Evolutionary conservation across 257 asterid genomes (phyloP), one percentile per base, ranked within the genome.

Genomic region (Leptodermis oblonga): DNA sequence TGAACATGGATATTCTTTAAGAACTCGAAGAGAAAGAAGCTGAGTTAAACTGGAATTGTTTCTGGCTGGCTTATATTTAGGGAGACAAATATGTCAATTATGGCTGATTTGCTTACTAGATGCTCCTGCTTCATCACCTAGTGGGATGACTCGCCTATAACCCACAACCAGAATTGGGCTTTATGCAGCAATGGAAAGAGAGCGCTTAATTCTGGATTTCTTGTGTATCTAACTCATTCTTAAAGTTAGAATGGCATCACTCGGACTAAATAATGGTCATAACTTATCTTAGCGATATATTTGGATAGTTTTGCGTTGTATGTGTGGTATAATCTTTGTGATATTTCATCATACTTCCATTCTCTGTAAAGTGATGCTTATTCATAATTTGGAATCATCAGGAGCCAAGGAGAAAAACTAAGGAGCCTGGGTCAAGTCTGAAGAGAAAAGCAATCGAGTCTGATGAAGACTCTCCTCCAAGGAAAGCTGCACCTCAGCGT

Each of bases 401-500:
- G 97, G 96, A 83, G 79, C 92, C 89, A 28, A 87, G 80, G 84
- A 95, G 81, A 62, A 87, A 84, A 88, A 71, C 23, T 12, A 87
- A 81, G 86, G 87, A 73, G 69, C 74, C 87, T 7, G 79, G 88
- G 73, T 81, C 93, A 69, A 70, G 87, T 70, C 70, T 70, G 64
- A 93, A 88, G 81, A 81, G 96, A 74, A 90, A 90, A 84, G 88
- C 74, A 62, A 87, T 93, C 4, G 97, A 93, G 72, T 93, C 97
- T 2, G 99, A 93, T 48, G 97, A 87, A 75, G 99, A 89, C 67
- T 86, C 96, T 71, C 96, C 97, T 81, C 99, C 90, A 18, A 81
- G 87, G 83, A 90, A 93, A 83, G 52, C 62, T 41, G 67, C 91
- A 46, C 65, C 88, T 30, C 97, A 86, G 77, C 92, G 99, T 52